Evolutionary conservation across 345 rosid genomes (phyloP).

Genomic region (Rhizophora mangle): DNA sequence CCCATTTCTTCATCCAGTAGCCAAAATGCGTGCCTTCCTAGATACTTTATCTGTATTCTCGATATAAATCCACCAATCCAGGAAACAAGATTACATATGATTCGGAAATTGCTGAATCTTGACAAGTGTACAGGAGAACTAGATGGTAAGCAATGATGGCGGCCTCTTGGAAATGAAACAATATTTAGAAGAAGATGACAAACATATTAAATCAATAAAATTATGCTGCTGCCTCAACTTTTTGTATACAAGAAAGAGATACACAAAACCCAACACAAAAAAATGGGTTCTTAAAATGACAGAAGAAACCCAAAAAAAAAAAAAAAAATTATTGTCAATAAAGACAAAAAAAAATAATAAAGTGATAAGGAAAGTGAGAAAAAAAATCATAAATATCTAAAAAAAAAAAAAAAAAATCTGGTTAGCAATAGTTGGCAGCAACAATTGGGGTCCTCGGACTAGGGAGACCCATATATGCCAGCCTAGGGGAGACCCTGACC

Average conservation of each 20-base stretch:
- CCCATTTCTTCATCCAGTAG: no score
- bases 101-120: no score
- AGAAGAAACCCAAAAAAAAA: not conserved
- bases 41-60: no score
- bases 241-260: slow-evolving; percentile 9
- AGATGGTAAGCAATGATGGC: no score
- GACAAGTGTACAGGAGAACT: no score
- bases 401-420: not conserved
- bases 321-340: not conserved
- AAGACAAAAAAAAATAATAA: not conserved
- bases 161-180: not conserved
- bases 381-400: not conserved
- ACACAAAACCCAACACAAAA: slow-evolving; percentile 1
- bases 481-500: slow-evolving; percentile 68
- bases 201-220: not conserved
- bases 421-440: slow-evolving; percentile 19
- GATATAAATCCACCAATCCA: no score
- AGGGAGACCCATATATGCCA: slow-evolving; percentile 74
- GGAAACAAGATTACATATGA: no score
- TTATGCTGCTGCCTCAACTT: not conserved
- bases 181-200: not conserved
- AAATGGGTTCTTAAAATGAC: not conserved
- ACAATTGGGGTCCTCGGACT: slow-evolving; percentile 53
- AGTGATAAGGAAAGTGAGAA: not conserved
- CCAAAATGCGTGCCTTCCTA: no score